Base-by-base conservation (phyloP, 2,329 filamentous ascomycete genomes). In the Xylariaceae sp. region DNA sequence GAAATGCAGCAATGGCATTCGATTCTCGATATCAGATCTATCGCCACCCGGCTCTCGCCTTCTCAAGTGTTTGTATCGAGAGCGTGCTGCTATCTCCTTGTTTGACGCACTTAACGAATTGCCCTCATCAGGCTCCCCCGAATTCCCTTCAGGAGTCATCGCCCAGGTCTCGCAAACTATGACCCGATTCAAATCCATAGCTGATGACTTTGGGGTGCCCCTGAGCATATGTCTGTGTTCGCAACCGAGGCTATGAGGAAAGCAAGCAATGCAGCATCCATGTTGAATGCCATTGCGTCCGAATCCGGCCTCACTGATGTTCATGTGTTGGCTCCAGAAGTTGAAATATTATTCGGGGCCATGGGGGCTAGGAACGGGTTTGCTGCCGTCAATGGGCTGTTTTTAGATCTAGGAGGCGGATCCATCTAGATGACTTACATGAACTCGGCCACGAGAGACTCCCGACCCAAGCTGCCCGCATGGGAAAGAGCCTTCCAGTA, bases 221-320 rank as follows among this genome's bases (percentile, higher is more conserved):
- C 77, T 0, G 62, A 72, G 27, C 85, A 92, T 59, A 82, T 93
- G 55, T 81, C 83, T 16, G 82, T 96, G 8, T 83, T 97, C 35
- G 92, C 92, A 16, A 97, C 92, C 0, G 92, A 96, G 71, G 92
- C 92, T 3, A 94, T 92, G 69, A 85, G 92, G 37, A 89, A 85
- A 20, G 91, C 92, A 5, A 72, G 81, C 53, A 97, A 97, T 66
- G 85, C 86, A 0, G 76, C 76, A 16, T 81, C 84, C 1, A 91
- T 94, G 72, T 77, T 89, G 1, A 69, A 74, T 0, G 78, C 80
- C 26, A 92, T 97, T 58, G 76, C 79, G 36, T 68, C 77, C 2
- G 87, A 86, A 0, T 72, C 73, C 2, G 88, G 85, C 1, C 85
- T 92, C 73, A n/a, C n/a, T n/a, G 76, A 77, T 1, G 88, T 96